These are phyloP conservation scores for Monascus ruber DNA, from an alignment of 2,329 filamentous ascomycete genomes.

Conservation along the genomic window DNA sequence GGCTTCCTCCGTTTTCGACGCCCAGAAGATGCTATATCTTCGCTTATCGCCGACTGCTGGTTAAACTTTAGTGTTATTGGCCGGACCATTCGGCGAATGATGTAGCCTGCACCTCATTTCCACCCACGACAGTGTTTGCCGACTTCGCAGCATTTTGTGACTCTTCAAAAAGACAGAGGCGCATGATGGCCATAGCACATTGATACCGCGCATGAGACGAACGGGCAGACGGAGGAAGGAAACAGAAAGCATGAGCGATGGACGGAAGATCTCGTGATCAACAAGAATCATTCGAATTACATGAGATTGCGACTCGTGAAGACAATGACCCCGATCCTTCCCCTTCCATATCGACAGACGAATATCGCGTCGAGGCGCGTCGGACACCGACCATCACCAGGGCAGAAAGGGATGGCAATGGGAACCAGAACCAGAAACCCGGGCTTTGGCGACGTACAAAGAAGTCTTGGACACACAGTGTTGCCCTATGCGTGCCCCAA, in stretches of 20 bases:
- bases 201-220: too few relatives aligned
- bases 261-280: background rate
- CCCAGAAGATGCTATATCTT: too few relatives aligned
- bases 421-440: constrained; percentile 11
- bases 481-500: constrained; percentile 26
- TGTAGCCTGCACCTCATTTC: too few relatives aligned
- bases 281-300: constrained; percentile 18
- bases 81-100: too few relatives aligned
- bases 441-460: constrained; percentile 54
- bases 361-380: constrained; percentile 15
- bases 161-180: too few relatives aligned
- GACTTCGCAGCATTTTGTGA: too few relatives aligned
- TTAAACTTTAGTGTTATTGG: too few relatives aligned
- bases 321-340: constrained; percentile 13
- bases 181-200: too few relatives aligned
- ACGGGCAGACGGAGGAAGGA: too few relatives aligned
- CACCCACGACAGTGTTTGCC: too few relatives aligned
- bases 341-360: constrained; percentile 22
- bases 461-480: constrained; percentile 68
- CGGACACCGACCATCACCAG: constrained; percentile 14
- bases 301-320: constrained; percentile 18
- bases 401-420: constrained; percentile 1
- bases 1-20: too few relatives aligned
- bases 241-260: background rate
- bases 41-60: too few relatives aligned